A percentile compares a stretch with the other conserved stretches of the same genome.
phyloP scores from a whole-genome alignment of 441 rosid genomes.

The Pelargonium fulgidum region DNA sequence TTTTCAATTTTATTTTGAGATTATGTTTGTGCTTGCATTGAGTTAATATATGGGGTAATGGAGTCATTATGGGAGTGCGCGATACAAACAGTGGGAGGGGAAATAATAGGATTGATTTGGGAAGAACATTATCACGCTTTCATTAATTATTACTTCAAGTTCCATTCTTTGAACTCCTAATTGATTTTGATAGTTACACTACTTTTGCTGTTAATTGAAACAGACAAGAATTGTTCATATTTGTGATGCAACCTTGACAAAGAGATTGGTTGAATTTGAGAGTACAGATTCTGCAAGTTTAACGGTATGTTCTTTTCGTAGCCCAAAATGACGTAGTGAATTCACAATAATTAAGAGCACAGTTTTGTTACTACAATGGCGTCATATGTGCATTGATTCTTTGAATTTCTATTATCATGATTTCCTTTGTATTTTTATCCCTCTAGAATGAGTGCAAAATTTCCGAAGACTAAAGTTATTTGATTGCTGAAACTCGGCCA shows the following conservation, averaged over 20 bases:
- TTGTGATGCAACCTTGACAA: conserved; percentile 81
- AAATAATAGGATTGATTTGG: too few relatives aligned
- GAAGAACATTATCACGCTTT: background rate
- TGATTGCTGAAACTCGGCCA: background rate
- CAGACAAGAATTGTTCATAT: conserved; percentile 68
- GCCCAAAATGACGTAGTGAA: background rate
- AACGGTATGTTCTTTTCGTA: conserved; percentile 41
- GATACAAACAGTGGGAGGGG: too few relatives aligned
- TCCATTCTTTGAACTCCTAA: background rate
- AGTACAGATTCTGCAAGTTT: conserved; percentile 69
- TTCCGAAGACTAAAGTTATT: background rate
- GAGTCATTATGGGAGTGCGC: too few relatives aligned
- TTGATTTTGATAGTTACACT: conserved; percentile 16
- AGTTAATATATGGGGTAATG: too few relatives aligned
- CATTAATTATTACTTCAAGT: background rate
- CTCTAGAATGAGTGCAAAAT: background rate
- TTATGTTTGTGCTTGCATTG: too few relatives aligned
- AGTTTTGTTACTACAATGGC: background rate
- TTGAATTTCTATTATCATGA: background rate
- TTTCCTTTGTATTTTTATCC: background rate
- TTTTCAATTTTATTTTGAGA: too few relatives aligned
- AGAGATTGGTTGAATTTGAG: conserved; percentile 76
- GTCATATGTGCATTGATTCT: conserved; percentile 3
- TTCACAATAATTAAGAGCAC: background rate
- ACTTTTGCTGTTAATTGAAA: conserved; percentile 15